phyloP scores from a whole-genome alignment of 257 asterid genomes.

The Rhazya stricta region DNA sequence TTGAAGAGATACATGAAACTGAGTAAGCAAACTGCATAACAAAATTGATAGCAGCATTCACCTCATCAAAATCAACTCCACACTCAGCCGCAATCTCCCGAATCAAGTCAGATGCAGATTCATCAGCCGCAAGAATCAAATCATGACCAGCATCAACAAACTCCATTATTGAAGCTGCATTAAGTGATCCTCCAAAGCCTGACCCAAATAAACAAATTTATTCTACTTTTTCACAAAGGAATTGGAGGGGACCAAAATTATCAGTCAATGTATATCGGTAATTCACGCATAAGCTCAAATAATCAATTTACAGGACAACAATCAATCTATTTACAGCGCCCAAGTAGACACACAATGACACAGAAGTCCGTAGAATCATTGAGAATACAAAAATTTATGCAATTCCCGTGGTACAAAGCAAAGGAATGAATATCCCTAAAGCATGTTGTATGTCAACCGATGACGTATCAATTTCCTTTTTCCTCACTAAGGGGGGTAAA shows the following conservation, averaged over 20 bases:
- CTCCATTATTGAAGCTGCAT: constrained; percentile 47
- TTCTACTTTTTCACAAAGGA: neutral
- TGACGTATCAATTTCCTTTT: too few species aligned
- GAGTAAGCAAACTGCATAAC: neutral
- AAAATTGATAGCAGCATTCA: constrained; percentile 4
- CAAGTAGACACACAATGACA: neutral
- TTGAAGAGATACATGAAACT: neutral
- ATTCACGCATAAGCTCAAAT: neutral
- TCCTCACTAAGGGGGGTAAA: too few species aligned
- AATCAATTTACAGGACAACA: neutral
- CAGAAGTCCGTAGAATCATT: neutral
- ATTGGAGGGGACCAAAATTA: neutral
- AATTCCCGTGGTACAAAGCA: neutral
- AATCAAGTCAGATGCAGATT: constrained; percentile 61
- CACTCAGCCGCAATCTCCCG: constrained; percentile 73
- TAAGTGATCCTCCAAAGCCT: constrained; percentile 78
- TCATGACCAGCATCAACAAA: constrained; percentile 84
- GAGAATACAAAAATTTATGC: neutral
- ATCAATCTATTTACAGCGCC: neutral
- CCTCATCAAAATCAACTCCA: constrained; percentile 93
- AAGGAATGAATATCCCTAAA: neutral
- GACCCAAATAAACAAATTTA: constrained; percentile 2
- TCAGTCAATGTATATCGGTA: neutral
- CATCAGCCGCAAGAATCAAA: constrained; percentile 73
- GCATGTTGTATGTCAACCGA: neutral